A percentile compares a stretch with the other conserved stretches of the same genome.
Evolutionary conservation across 805 yeast species (phyloP).

Genomic region (Candida taoyuanica): DNA sequence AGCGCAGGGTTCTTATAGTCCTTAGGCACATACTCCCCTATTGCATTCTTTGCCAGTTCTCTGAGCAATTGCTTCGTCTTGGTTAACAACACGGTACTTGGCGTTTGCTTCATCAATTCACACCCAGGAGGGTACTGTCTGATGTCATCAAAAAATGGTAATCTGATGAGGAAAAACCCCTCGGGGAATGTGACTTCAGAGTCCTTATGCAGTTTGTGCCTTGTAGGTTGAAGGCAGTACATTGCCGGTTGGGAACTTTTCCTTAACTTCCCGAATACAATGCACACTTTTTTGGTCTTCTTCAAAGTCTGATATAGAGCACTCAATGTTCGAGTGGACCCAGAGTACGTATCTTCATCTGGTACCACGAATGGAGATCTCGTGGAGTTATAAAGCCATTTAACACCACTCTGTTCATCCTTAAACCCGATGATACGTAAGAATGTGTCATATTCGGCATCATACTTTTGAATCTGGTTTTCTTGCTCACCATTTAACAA

Average conservation of each 20-base stretch:
- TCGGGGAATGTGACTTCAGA: conserved; percentile 29
- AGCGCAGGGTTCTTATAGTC: conserved; percentile 62
- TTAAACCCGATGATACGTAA: conserved; percentile 69
- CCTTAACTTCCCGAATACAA: conserved; percentile 68
- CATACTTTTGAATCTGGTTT: conserved; percentile 30
- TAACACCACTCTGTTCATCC: conserved; percentile 35
- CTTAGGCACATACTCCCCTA: conserved; percentile 44
- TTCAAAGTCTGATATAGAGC: conserved; percentile 60
- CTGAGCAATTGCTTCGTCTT: conserved; percentile 25
- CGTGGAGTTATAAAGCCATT: conserved; percentile 47
- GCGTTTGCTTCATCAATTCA: conserved; percentile 7
- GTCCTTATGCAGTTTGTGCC: conserved; percentile 1
- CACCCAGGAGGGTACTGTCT: conserved; percentile 52
- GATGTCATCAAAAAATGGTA: conserved; percentile 76
- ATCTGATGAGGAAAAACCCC: conserved; percentile 63
- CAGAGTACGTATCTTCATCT: conserved; percentile 50
- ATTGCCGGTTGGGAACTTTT: conserved; percentile 49
- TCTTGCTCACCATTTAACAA: conserved; percentile 36
- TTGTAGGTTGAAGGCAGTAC: conserved; percentile 57
- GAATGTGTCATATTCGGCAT: conserved; percentile 39
- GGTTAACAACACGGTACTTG: conserved; percentile 9
- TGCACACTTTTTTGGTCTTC: conserved; percentile 49
- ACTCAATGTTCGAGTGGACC: conserved; percentile 64
- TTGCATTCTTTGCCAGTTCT: conserved; percentile 36
- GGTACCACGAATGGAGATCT: conserved; percentile 66